phyloP scores from a whole-genome alignment of 768 basidiomycete species.

The Agrocybe chaxingu region DNA sequence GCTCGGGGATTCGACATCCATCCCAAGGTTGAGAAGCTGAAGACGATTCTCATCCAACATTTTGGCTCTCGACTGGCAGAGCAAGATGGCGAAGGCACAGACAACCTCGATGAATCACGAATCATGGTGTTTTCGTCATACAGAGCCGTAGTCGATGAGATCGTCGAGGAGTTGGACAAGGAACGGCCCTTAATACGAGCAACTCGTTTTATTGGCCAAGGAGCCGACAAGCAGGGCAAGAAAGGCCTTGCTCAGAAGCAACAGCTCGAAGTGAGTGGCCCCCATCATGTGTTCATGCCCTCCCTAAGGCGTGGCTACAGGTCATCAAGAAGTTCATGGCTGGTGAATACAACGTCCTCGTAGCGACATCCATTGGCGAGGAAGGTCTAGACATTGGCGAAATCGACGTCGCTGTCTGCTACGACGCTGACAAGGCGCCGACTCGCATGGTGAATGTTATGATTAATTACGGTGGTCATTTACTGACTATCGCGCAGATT shows the following conservation, averaged over 20 bases:
- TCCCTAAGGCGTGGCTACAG: constrained; percentile 37
- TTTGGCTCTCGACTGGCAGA: constrained; percentile 58
- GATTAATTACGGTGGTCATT: background rate
- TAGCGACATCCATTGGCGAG: constrained; percentile 96
- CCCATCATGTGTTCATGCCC: background rate
- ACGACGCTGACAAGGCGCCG: constrained; percentile 94
- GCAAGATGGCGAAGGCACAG: constrained; percentile 24
- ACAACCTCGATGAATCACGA: constrained; percentile 53
- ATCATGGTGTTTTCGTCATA: constrained; percentile 96
- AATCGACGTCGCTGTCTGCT: constrained; percentile 93
- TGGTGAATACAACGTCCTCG: constrained; percentile 87
- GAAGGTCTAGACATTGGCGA: constrained; percentile 99
- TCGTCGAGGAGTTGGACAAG: constrained; percentile 74
- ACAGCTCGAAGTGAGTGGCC: constrained; percentile 70
- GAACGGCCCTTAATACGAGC: constrained; percentile 79
- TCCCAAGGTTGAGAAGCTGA: constrained; percentile 90
- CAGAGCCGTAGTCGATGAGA: constrained; percentile 87
- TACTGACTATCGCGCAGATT: constrained; percentile 47
- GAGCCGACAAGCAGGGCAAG: constrained; percentile 76
- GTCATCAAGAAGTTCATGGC: constrained; percentile 83
- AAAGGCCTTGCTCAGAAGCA: constrained; percentile 90
- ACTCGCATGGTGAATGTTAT: constrained; percentile 67
- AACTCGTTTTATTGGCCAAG: constrained; percentile 88
- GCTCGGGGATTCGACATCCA: constrained; percentile 61
- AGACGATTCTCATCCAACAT: constrained; percentile 71